Conservation (phyloP, 139 green algal species). For the Coccomyxa sp. region DNA sequence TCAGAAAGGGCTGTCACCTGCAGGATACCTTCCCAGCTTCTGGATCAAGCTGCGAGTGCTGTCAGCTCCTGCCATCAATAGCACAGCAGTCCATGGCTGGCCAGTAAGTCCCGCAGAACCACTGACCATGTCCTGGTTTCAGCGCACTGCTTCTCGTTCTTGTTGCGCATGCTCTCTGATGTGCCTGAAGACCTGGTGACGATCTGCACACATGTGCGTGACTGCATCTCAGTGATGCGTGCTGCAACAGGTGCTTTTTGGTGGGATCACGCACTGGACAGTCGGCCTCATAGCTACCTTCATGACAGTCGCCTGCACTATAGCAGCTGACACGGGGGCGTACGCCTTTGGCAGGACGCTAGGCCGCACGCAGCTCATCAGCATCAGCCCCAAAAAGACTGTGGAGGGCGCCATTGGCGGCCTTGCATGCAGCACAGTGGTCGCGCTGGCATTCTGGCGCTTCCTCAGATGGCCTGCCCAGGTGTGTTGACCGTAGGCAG, state of each 20-base stretch:
- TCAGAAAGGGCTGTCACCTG: not conserved
- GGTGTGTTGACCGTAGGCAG: too few relatives aligned
- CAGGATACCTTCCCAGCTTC: conserved; percentile 89
- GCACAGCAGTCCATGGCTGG: conserved; percentile 24
- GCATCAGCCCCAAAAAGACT: conserved; percentile 92
- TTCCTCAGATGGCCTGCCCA: conserved; percentile 28
- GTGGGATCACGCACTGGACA: conserved; percentile 50
- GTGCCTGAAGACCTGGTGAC: too few relatives aligned
- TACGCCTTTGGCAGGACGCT: conserved; percentile 81
- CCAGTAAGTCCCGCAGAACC: conserved; percentile 24
- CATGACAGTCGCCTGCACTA: conserved; percentile 67
- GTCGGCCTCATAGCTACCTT: conserved; percentile 82
- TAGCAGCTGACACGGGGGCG: conserved; percentile 85
- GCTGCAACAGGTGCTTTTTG: conserved; percentile 35
- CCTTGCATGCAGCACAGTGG: conserved; percentile 48
- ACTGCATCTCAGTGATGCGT: too few relatives aligned
- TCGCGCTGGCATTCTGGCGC: conserved; percentile 43
- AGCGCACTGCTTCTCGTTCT: too few relatives aligned
- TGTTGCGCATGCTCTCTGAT: too few relatives aligned
- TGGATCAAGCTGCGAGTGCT: conserved; percentile 88
- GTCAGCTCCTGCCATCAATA: conserved; percentile 35
- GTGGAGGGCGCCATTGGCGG: conserved; percentile 86
- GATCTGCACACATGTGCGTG: too few relatives aligned
- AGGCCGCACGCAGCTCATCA: conserved; percentile 68
- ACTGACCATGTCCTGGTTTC: too few relatives aligned